These are phyloP conservation scores for Beauveria asiatica DNA, from an alignment of 2,329 filamentous ascomycete genomes.

Conservation along the genomic window DNA sequence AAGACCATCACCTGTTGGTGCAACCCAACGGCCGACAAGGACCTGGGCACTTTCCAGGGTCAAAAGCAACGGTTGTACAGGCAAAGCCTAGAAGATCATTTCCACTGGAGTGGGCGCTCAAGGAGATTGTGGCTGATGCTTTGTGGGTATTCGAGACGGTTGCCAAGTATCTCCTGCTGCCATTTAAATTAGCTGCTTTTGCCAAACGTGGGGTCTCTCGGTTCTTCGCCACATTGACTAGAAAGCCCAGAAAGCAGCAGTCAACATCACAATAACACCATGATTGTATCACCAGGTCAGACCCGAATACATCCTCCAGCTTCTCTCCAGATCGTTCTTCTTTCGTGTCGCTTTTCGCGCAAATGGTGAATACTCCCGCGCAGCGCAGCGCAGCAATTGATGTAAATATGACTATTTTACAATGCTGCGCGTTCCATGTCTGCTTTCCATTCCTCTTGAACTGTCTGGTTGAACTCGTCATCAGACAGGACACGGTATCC, in stretches of 20 bases:
- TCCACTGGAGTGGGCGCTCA: constrained; percentile 16
- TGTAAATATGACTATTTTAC: neutral
- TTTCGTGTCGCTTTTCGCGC: neutral
- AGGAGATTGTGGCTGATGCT: constrained; percentile 3
- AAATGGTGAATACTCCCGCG: too few species aligned
- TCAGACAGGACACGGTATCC: constrained; percentile 21
- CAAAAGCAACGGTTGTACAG: constrained; percentile 17
- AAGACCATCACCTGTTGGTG: constrained; percentile 20
- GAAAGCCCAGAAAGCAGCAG: neutral
- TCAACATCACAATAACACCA: neutral
- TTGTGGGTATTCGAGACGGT: constrained; percentile 1
- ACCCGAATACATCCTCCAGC: neutral
- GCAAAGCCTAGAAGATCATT: constrained; percentile 15
- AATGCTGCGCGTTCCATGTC: constrained; percentile 24
- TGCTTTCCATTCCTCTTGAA: constrained; percentile 20
- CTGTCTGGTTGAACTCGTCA: constrained; percentile 22
- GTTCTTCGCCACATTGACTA: neutral
- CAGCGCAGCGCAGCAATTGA: too few species aligned
- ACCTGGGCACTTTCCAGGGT: constrained; percentile 20
- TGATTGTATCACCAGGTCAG: neutral
- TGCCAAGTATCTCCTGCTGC: neutral
- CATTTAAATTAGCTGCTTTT: neutral
- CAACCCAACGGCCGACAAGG: constrained; percentile 17
- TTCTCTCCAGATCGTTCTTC: neutral
- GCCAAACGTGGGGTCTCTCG: neutral